Conservation (phyloP, 108 stramenopile genomes). For the Aurantiochytrium sp. region DNA sequence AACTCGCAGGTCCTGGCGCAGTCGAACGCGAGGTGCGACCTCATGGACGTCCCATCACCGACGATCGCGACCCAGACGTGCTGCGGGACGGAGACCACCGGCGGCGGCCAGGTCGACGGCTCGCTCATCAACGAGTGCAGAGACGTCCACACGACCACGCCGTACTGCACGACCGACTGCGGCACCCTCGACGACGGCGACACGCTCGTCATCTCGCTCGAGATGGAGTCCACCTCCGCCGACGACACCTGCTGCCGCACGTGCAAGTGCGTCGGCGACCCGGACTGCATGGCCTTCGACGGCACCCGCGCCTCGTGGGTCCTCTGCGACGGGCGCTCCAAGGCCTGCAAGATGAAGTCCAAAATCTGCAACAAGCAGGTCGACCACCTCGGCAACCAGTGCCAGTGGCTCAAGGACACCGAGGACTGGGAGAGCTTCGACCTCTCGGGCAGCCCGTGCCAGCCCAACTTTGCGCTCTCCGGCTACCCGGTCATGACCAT, state of each 20-base stretch:
- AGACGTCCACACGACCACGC: background rate
- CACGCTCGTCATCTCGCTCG: background rate
- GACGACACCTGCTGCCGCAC: constrained; percentile 11
- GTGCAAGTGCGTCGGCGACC: constrained; percentile 22
- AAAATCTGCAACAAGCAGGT: background rate
- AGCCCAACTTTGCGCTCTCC: background rate
- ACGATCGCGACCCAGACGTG: too few species aligned
- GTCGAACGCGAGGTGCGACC: too few species aligned
- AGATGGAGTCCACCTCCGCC: background rate
- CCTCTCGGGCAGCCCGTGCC: background rate
- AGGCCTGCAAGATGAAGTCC: background rate
- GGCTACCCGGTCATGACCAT: constrained; percentile 13
- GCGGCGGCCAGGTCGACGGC: too few species aligned
- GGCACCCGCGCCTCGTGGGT: background rate
- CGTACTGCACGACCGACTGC: background rate
- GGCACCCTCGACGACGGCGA: background rate
- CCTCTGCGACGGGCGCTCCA: background rate
- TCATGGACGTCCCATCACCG: too few species aligned
- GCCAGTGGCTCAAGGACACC: constrained; percentile 24
- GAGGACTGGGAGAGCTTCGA: background rate
- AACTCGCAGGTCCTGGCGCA: too few species aligned
- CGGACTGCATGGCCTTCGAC: constrained; percentile 24
- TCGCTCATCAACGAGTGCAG: background rate
- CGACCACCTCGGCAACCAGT: background rate
- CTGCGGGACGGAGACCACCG: too few species aligned